Conservation (phyloP, 208 protist species). For the Entamoeba dispar region DNA sequence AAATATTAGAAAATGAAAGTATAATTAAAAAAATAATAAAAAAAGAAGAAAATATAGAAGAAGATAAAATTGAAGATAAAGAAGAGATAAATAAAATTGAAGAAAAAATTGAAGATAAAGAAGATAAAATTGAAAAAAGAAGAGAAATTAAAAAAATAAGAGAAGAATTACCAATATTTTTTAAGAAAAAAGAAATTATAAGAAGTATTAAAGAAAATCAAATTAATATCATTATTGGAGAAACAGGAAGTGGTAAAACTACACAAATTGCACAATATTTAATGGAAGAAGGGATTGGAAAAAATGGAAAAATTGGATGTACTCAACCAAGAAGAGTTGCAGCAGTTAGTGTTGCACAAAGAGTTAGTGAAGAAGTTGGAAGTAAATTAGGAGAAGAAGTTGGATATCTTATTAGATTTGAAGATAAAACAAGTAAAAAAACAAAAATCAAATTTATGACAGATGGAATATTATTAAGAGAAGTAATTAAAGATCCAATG, state of each 20-base stretch:
- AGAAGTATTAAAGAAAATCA: constrained; percentile 46
- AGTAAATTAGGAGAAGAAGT: constrained; percentile 57
- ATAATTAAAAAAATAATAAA: neutral
- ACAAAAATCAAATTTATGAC: constrained; percentile 83
- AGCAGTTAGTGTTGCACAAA: constrained; percentile 41
- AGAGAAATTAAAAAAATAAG: constrained; percentile 18
- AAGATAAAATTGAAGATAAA: neutral
- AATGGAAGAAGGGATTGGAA: constrained; percentile 60
- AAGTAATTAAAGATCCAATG: constrained; percentile 70
- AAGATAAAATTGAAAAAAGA: no score
- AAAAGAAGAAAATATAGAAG: neutral
- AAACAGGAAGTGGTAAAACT: constrained; percentile 87
- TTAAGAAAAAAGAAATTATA: constrained; percentile 32
- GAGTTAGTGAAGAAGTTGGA: constrained; percentile 48
- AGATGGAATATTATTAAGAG: constrained; percentile 91
- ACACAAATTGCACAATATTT: constrained; percentile 81
- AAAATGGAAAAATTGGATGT: constrained; percentile 46
- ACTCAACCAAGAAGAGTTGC: constrained; percentile 59
- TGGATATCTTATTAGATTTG: constrained; percentile 83
- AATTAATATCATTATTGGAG: constrained; percentile 68
- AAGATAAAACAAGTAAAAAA: constrained; percentile 61
- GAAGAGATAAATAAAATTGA: neutral
- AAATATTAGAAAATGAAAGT: neutral
- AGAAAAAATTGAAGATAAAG: constrained; percentile 4
- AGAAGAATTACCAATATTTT: constrained; percentile 31